These are phyloP conservation scores for Eucalyptus sideroxylon DNA, from an alignment of 345 rosid species.

Conservation along the genomic window DNA sequence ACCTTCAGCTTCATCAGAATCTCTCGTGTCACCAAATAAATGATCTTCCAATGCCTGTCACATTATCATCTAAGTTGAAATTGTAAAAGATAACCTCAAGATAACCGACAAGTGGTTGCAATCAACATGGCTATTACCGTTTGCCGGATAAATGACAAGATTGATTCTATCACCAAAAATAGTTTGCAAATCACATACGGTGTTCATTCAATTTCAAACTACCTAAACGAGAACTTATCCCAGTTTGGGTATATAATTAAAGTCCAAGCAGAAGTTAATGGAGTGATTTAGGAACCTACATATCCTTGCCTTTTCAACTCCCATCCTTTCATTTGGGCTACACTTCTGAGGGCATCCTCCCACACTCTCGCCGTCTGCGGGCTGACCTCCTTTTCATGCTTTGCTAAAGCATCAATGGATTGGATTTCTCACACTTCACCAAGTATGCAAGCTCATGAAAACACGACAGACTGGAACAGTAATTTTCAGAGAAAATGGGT, in stretches of 20 bases:
- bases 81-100: neutral
- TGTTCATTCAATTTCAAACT: neutral
- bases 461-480: too few relatives aligned
- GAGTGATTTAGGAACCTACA: neutral
- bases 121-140: neutral
- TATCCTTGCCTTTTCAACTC: neutral
- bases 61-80: neutral
- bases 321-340: neutral
- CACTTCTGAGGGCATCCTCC: neutral
- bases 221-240: neutral
- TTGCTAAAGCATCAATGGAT: neutral
- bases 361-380: neutral
- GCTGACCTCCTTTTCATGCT: neutral
- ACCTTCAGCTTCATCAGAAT: neutral
- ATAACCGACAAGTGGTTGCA: neutral
- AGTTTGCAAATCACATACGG: neutral
- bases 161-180: neutral
- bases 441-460: too few relatives aligned
- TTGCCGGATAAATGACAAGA: neutral
- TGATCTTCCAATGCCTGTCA: neutral
- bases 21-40: neutral
- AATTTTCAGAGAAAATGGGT: too few relatives aligned
- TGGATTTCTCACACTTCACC: too few relatives aligned
- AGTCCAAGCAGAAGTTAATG: neutral
- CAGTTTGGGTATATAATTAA: neutral